phyloP scores from a whole-genome alignment of 352 stramenopile species.

The Globisporangium ultimum region DNA sequence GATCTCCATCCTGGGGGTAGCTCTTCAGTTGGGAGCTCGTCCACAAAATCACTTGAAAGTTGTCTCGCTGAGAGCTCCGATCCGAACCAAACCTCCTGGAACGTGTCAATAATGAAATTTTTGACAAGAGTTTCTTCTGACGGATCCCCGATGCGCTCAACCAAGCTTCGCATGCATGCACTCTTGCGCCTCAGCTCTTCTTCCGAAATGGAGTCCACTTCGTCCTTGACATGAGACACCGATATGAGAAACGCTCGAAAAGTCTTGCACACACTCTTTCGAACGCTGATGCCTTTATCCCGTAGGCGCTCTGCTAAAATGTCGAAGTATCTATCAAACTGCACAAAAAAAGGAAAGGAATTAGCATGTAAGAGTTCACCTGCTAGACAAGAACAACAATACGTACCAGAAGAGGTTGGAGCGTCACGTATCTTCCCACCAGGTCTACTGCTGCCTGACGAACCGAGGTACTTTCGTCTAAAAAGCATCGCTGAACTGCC shows the following conservation, averaged over 20 bases:
- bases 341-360: neutral
- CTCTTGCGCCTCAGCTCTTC: slow-evolving; percentile 51
- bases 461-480: slow-evolving; percentile 77
- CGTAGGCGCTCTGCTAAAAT: slow-evolving; percentile 66
- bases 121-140: slow-evolving; percentile 76
- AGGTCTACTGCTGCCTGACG: slow-evolving; percentile 81
- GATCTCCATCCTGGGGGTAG: slow-evolving; percentile 55
- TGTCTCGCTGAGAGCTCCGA: slow-evolving; percentile 41
- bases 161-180: slow-evolving; percentile 66
- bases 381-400: neutral
- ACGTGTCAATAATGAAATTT: slow-evolving; percentile 83
- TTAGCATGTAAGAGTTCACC: neutral
- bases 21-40: slow-evolving; percentile 17
- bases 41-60: slow-evolving; percentile 42
- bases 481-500: slow-evolving; percentile 64
- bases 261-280: slow-evolving; percentile 84
- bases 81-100: slow-evolving; percentile 87
- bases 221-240: slow-evolving; percentile 2
- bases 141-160: slow-evolving; percentile 71
- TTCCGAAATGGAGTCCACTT: slow-evolving; percentile 12
- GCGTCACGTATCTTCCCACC: slow-evolving; percentile 74
- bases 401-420: slow-evolving; percentile 76
- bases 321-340: slow-evolving; percentile 85
- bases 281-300: slow-evolving; percentile 84
- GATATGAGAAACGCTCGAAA: slow-evolving; percentile 50